These are phyloP conservation scores for Phytophthora pini DNA, from an alignment of 352 stramenopile species.

Conservation along the genomic window DNA sequence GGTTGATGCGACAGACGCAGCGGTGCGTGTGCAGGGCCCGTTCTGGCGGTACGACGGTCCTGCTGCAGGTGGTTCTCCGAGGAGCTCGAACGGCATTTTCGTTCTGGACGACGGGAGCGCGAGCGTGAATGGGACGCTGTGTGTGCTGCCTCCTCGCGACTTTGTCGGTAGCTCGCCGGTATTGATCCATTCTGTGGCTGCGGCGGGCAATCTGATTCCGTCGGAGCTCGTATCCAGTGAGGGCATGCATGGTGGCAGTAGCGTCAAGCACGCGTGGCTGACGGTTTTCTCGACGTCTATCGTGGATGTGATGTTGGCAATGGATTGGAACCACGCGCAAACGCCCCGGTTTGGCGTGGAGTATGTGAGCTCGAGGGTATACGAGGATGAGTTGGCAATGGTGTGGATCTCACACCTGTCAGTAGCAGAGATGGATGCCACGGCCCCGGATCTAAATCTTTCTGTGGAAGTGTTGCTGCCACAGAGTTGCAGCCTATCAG, in stretches of 20 bases:
- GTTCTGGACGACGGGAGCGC: constrained; percentile 13
- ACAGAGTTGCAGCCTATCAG: constrained; percentile 6
- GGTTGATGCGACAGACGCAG: neutral
- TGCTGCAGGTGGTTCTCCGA: neutral
- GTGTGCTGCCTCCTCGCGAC: constrained; percentile 18
- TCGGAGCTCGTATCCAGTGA: constrained; percentile 13
- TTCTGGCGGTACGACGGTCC: constrained; percentile 14
- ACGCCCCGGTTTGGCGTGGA: constrained; percentile 12
- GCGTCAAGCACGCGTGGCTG: constrained; percentile 15
- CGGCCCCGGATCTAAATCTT: constrained; percentile 16
- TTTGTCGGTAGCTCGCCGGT: constrained; percentile 23
- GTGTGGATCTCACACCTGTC: constrained; percentile 26
- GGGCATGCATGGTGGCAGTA: constrained; percentile 1
- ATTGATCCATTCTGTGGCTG: constrained; percentile 19
- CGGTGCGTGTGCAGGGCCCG: neutral
- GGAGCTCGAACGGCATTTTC: constrained; percentile 5
- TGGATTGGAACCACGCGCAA: constrained; percentile 32
- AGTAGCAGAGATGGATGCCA: constrained; percentile 15
- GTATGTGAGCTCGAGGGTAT: constrained; percentile 26
- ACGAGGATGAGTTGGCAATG: constrained; percentile 29
- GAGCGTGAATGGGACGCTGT: constrained; percentile 18
- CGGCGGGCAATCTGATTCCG: constrained; percentile 24
- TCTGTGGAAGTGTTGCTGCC: constrained; percentile 26
- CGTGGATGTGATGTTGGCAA: constrained; percentile 4
- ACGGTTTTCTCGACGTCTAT: constrained; percentile 31